Evolutionary conservation across 106 monocot genomes (phyloP), one percentile per base, ranked within the genome.

Genomic region (Dactylorhiza incarnata): DNA sequence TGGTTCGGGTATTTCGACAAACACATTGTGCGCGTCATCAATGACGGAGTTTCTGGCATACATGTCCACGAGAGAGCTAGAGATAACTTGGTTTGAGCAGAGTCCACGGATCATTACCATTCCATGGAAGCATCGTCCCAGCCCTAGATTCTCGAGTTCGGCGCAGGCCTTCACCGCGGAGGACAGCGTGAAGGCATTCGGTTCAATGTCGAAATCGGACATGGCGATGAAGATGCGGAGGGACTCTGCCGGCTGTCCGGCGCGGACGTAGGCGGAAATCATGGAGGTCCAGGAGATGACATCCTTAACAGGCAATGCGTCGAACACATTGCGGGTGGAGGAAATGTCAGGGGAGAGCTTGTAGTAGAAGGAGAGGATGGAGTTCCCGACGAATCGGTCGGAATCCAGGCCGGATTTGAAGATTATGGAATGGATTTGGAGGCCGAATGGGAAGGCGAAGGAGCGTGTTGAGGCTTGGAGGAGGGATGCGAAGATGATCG

Each of bases 281-380:
- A 95, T 83, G 51, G 92, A 95, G 45, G 90, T 90, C 86, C 90
- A 95, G 25, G 95, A 86, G 46, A 95, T 51, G 77, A 88, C 79
- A 74, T 95, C 92, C 29, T 67, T 79, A 11, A 61, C 13, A 22
- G 83, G 90, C 77, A 92, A 62, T 17, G 55, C 29, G 51, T 90
- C 85, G 76, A 95, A 95, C 77, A 90, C 73, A 46, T 69, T 81
- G 65, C 82, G 86, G 68, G 86, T 77, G 68, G 49, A 25, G 49
- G 76, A 73, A 76, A 87, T 25, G 75, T 88, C 74, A 24, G 82
- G 83, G 84, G 77, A 80, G 24, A 83, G 81, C 74, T 83, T 86
- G 80, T 84, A 82, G 85, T 95, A 92, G 72, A 92, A 74, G 49
- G 90, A 78, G 77, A 92, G 81, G 29, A 95, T 79, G 81, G 76